Percentiles rank a stretch among this genome's conserved stretches.
Evolutionary conservation across 345 rosid species (phyloP).

Genomic region (Bretschneidera sinensis): DNA sequence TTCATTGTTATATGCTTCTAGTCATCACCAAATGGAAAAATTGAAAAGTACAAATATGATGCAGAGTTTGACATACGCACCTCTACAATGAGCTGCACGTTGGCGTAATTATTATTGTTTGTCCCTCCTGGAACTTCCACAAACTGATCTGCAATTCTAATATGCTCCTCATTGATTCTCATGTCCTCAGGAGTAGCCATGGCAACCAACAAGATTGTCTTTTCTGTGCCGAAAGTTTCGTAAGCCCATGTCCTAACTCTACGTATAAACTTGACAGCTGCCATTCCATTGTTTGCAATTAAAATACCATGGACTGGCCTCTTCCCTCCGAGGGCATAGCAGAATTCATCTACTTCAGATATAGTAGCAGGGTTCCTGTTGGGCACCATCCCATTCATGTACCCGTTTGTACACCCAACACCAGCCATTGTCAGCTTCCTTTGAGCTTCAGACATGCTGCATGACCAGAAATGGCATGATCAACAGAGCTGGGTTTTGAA

Average conservation of each 20-base stretch:
- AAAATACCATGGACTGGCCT: slow-evolving; percentile 85
- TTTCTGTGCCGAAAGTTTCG: slow-evolving; percentile 95
- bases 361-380: slow-evolving; percentile 53
- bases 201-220: slow-evolving; percentile 90
- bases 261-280: slow-evolving; percentile 97
- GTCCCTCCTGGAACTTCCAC: slow-evolving; percentile 99
- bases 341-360: slow-evolving; percentile 71
- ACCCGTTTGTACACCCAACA: slow-evolving; percentile 48
- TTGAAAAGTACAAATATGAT: slow-evolving; percentile 6
- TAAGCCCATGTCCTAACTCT: slow-evolving; percentile 97
- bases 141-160: slow-evolving; percentile 97
- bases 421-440: slow-evolving; percentile 44
- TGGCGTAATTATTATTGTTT: slow-evolving; percentile 97
- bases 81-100: slow-evolving; percentile 98
- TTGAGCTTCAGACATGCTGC: slow-evolving; percentile 62
- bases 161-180: slow-evolving; percentile 99
- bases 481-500: background rate
- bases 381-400: slow-evolving; percentile 45
- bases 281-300: slow-evolving; percentile 99
- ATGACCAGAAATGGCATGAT: slow-evolving; percentile 14
- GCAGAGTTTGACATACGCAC: slow-evolving; percentile 31
- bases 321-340: slow-evolving; percentile 78
- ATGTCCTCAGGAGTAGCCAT: slow-evolving; percentile 99
- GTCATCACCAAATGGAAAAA: slow-evolving; percentile 8
- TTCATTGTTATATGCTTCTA: background rate